Percentiles rank a stretch among this genome's conserved stretches.
phyloP scores from a whole-genome alignment of 192 early-diverging fungal species.

The Coemansia guatemalensis region DNA sequence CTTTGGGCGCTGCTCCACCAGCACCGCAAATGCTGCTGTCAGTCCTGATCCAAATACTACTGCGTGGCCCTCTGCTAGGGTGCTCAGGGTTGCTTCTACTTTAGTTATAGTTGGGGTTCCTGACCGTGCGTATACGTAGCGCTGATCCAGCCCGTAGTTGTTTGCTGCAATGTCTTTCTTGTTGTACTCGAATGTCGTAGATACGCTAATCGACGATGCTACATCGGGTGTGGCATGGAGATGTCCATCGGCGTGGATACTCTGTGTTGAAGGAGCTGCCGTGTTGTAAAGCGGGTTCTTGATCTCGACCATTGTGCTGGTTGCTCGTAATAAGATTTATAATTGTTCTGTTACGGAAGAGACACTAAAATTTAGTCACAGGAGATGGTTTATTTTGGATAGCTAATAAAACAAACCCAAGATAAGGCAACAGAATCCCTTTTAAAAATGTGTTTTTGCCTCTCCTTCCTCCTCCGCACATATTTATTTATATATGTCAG shows the following conservation, averaged over 20 bases:
- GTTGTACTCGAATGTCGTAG: constrained; percentile 55
- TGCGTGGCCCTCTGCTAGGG: constrained; percentile 58
- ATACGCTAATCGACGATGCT: constrained; percentile 55
- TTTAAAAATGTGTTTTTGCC: no score
- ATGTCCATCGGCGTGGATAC: constrained; percentile 57
- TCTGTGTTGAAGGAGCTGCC: constrained; percentile 37
- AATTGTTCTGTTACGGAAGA: background rate
- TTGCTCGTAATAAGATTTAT: background rate
- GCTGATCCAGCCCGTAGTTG: constrained; percentile 43
- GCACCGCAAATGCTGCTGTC: constrained; percentile 57
- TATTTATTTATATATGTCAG: no score
- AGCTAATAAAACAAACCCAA: no score
- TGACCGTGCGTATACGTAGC: constrained; percentile 57
- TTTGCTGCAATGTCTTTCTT: constrained; percentile 20
- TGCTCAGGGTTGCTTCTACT: constrained; percentile 58
- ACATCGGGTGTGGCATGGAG: constrained; percentile 54
- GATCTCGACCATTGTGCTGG: constrained; percentile 32
- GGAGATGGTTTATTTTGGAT: no score
- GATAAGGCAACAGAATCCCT: no score
- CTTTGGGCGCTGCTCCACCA: constrained; percentile 56
- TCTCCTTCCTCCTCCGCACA: no score
- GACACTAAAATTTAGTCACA: no score
- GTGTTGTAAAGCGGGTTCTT: constrained; percentile 29
- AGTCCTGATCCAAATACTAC: constrained; percentile 63
- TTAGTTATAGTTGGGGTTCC: constrained; percentile 47